Evolutionary conservation across 352 stramenopile genomes (phyloP).

Genomic region (Pythium coloratum): DNA sequence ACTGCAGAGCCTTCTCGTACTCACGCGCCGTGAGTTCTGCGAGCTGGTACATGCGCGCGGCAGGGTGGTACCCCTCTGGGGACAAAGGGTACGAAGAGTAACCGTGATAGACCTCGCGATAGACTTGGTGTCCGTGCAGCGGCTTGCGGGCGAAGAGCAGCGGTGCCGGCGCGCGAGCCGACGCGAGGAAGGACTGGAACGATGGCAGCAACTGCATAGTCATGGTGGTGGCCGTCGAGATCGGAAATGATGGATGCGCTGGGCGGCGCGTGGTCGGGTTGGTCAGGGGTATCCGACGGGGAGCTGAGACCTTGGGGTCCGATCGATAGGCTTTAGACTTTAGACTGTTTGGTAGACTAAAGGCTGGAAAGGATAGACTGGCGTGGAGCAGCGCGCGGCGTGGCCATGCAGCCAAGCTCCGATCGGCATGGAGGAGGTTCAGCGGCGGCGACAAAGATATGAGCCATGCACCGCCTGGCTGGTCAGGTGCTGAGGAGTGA

Average conservation of each 20-base stretch:
- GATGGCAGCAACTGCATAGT: conserved; percentile 51
- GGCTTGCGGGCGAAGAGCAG: conserved; percentile 10
- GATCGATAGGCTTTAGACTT: background rate
- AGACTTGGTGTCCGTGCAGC: background rate
- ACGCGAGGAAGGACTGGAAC: conserved; percentile 60
- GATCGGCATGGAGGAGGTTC: conserved; percentile 4
- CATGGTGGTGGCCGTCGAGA: conserved; percentile 26
- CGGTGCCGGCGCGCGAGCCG: conserved; percentile 32
- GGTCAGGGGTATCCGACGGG: background rate
- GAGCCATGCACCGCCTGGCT: conserved; percentile 10
- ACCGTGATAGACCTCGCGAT: background rate
- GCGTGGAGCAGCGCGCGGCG: background rate
- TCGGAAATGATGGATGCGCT: conserved; percentile 10
- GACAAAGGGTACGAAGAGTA: background rate
- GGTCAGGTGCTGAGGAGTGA: conserved; percentile 3
- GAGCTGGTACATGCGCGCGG: conserved; percentile 19
- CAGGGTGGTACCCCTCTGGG: background rate
- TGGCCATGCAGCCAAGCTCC: conserved; percentile 16
- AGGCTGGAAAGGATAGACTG: background rate
- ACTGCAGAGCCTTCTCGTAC: conserved; percentile 17
- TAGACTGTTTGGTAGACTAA: background rate
- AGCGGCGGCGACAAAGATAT: conserved; percentile 48
- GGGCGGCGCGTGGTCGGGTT: background rate
- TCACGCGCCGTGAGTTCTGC: conserved; percentile 16
- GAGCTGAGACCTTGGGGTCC: background rate